phyloP scores from a whole-genome alignment of 345 rosid species.

The Euphorbia peplus region DNA sequence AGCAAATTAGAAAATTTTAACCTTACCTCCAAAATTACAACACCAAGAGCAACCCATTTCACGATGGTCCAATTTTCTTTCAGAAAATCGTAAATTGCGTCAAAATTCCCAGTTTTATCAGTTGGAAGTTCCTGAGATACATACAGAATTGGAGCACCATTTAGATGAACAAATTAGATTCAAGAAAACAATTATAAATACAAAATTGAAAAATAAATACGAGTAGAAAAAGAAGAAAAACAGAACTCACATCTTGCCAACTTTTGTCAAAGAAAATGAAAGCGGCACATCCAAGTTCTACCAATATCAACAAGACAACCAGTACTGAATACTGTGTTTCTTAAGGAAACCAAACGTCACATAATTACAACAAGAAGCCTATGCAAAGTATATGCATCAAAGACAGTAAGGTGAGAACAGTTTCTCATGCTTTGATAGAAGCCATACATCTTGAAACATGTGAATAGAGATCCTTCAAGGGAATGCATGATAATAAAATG shows the following conservation, averaged over 20 bases:
- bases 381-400: background rate
- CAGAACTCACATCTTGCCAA: conserved; percentile 73
- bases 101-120: conserved; percentile 80
- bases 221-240: conserved; percentile 1
- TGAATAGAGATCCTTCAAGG: background rate
- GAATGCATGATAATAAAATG: background rate
- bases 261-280: conserved; percentile 80
- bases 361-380: background rate
- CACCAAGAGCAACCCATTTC: conserved; percentile 93
- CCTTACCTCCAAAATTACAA: conserved; percentile 80
- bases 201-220: background rate
- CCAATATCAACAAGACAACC: conserved; percentile 80
- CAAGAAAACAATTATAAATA: background rate
- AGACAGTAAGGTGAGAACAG: background rate
- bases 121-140: conserved; percentile 66
- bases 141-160: conserved; percentile 6
- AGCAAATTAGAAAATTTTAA: background rate
- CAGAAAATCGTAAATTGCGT: conserved; percentile 66
- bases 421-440: background rate
- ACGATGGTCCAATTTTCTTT: conserved; percentile 72
- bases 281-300: conserved; percentile 86
- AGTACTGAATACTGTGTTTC: conserved; percentile 61
- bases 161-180: conserved; percentile 11
- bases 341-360: conserved; percentile 55
- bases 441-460: background rate